Evolutionary conservation across 2,329 filamentous ascomycete genomes (phyloP).

Genomic region (Ceratocystis albifundus): DNA sequence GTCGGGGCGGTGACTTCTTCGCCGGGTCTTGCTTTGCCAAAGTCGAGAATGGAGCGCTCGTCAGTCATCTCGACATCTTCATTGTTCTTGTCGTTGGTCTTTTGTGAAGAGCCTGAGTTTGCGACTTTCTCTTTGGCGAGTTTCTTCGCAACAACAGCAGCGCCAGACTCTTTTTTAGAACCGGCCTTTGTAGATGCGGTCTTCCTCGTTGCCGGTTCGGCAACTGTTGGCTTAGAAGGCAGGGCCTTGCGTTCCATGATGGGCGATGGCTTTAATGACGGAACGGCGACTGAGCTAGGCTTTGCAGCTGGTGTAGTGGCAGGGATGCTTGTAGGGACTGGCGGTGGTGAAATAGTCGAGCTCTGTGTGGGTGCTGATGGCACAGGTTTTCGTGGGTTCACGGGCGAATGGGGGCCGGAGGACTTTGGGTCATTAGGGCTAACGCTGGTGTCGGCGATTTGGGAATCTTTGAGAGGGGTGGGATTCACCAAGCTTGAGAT

Average conservation of each 20-base stretch:
- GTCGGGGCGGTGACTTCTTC: slow-evolving; percentile 54
- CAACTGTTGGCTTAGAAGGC: slow-evolving; percentile 13
- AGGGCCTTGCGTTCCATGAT: slow-evolving; percentile 22
- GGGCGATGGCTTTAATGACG: slow-evolving; percentile 21
- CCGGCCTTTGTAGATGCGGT: slow-evolving; percentile 32
- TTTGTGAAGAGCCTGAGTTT: slow-evolving; percentile 40
- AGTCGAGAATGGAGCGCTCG: slow-evolving; percentile 48
- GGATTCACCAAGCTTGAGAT: slow-evolving; percentile 83
- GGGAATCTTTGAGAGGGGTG: slow-evolving; percentile 28
- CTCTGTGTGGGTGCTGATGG: slow-evolving; percentile 30
- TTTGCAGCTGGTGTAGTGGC: background rate
- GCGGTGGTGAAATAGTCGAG: slow-evolving; percentile 25
- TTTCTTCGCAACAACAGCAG: slow-evolving; percentile 26
- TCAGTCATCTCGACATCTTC: slow-evolving; percentile 36
- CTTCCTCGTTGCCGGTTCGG: slow-evolving; percentile 9
- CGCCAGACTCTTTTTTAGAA: slow-evolving; percentile 39
- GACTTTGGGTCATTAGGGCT: slow-evolving; percentile 4
- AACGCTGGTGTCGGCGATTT: background rate
- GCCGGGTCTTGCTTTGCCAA: slow-evolving; percentile 47
- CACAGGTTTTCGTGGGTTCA: background rate
- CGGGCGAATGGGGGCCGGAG: background rate
- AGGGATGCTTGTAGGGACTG: background rate
- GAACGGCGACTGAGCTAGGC: slow-evolving; percentile 17
- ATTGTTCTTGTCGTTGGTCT: slow-evolving; percentile 41
- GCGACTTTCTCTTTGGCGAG: slow-evolving; percentile 27